Percentiles rank a stretch among this genome's conserved stretches.
phyloP scores from a whole-genome alignment of 2,329 filamentous ascomycete species.

The Pseudopithomyces maydicus region DNA sequence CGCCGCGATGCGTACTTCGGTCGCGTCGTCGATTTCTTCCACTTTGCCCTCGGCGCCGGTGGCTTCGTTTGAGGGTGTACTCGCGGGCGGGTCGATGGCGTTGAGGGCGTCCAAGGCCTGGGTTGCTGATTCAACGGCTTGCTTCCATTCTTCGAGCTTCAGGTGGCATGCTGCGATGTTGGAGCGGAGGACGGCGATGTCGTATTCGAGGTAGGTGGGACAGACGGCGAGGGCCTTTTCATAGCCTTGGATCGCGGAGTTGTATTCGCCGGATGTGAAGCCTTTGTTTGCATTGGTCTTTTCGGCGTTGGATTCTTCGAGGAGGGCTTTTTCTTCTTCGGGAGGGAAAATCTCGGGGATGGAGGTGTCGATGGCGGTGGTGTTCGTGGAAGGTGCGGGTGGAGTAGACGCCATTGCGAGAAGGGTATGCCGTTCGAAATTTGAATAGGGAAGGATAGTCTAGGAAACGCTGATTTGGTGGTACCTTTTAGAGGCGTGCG shows the following conservation, averaged over 20 bases:
- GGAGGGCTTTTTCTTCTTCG: conserved; percentile 55
- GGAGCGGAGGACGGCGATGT: conserved; percentile 82
- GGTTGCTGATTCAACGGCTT: conserved; percentile 75
- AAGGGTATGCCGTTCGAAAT: neutral
- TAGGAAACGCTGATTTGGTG: neutral
- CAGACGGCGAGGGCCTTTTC: conserved; percentile 78
- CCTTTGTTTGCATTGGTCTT: conserved; percentile 79
- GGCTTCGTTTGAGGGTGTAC: conserved; percentile 44
- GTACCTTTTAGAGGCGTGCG: neutral
- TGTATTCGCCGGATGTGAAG: conserved; percentile 74
- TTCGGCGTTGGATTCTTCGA: conserved; percentile 72
- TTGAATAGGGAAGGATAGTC: neutral
- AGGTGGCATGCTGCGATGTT: conserved; percentile 91
- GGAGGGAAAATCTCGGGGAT: conserved; percentile 35
- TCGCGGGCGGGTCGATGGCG: conserved; percentile 55
- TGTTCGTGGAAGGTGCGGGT: conserved; percentile 4
- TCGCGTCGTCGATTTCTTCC: conserved; percentile 61
- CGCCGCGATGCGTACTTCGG: conserved; percentile 37
- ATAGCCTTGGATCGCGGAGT: conserved; percentile 81
- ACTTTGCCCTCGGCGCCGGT: conserved; percentile 67
- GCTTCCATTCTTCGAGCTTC: conserved; percentile 84
- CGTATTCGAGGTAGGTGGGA: conserved; percentile 85
- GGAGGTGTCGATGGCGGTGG: conserved; percentile 9
- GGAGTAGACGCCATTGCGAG: conserved; percentile 12
- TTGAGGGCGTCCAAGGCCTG: conserved; percentile 75